These are phyloP conservation scores for Ustulina deusta DNA, from an alignment of 2,329 filamentous ascomycete species.

Conservation along the genomic window DNA sequence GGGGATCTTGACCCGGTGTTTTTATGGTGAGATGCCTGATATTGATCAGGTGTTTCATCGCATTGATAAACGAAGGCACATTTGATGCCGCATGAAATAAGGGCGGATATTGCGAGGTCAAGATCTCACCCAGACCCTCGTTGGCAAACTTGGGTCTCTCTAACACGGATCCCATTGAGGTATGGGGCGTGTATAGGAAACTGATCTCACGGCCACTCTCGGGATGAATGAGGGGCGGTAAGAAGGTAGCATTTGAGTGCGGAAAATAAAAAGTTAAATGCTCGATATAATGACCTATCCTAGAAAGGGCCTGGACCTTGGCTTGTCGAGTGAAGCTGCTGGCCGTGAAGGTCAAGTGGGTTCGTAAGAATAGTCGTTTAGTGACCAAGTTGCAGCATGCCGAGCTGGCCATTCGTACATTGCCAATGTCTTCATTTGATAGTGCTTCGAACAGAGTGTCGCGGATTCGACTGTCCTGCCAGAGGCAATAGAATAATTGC, in stretches of 20 bases:
- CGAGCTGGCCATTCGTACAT: slow-evolving; percentile 74
- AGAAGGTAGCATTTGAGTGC: slow-evolving; percentile 81
- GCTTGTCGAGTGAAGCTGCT: slow-evolving; percentile 81
- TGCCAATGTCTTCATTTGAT: slow-evolving; percentile 65
- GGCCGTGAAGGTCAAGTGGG: slow-evolving; percentile 77
- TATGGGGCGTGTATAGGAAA: slow-evolving; percentile 85
- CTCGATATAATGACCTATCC: slow-evolving; percentile 83
- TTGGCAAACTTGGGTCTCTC: slow-evolving; percentile 82
- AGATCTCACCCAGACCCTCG: slow-evolving; percentile 80
- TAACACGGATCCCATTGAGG: slow-evolving; percentile 70
- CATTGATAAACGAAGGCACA: slow-evolving; percentile 83
- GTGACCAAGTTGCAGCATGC: slow-evolving; percentile 78
- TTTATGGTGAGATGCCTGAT: slow-evolving; percentile 80
- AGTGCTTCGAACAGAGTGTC: slow-evolving; percentile 63
- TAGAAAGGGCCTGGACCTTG: slow-evolving; percentile 78
- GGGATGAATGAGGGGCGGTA: slow-evolving; percentile 86
- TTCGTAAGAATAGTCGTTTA: slow-evolving; percentile 75
- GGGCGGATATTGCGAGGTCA: slow-evolving; percentile 88
- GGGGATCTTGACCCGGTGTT: slow-evolving; percentile 77
- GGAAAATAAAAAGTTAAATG: slow-evolving; percentile 82
- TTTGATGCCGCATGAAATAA: slow-evolving; percentile 92
- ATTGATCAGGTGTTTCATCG: slow-evolving; percentile 75
- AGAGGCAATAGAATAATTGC: slow-evolving; percentile 66
- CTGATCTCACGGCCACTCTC: slow-evolving; percentile 79
- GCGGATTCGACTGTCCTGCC: slow-evolving; percentile 64